phyloP scores from a whole-genome alignment of 164 flowering plant species.

The Macadamia tetraphylla region DNA sequence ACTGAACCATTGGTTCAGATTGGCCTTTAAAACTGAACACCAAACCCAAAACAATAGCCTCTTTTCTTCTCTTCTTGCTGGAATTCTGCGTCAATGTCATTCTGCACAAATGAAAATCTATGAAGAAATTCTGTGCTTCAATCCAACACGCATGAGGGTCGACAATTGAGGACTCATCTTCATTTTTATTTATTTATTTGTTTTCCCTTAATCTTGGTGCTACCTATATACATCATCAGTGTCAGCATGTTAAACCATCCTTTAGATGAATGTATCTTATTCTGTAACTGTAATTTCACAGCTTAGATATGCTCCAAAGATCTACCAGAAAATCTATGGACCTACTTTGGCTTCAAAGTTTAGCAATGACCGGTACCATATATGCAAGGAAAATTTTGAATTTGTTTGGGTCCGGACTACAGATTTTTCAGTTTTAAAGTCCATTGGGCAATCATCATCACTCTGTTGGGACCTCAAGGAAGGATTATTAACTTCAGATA shows the following conservation, averaged over 20 bases:
- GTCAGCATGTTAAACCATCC: neutral
- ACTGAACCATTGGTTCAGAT: no score
- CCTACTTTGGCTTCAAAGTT: slow-evolving; percentile 43
- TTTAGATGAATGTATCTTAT: neutral
- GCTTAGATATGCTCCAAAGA: slow-evolving; percentile 75
- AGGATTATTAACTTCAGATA: slow-evolving; percentile 32
- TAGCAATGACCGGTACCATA: slow-evolving; percentile 46
- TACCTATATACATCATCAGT: neutral
- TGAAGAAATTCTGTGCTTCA: neutral
- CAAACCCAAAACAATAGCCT: no score
- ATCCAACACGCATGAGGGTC: no score
- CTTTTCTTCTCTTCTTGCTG: no score
- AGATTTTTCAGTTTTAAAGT: slow-evolving; percentile 59
- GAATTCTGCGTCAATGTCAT: neutral
- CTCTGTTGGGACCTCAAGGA: slow-evolving; percentile 59
- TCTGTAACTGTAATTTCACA: slow-evolving; percentile 22
- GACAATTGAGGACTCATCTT: neutral
- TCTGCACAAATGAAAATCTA: neutral
- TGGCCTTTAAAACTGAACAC: no score
- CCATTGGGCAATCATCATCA: slow-evolving; percentile 68
- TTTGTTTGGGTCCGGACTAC: slow-evolving; percentile 92
- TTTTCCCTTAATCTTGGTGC: neutral
- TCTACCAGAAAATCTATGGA: slow-evolving; percentile 53
- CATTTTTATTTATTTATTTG: neutral
- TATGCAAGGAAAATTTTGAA: slow-evolving; percentile 72